Percentiles rank a stretch among this genome's conserved stretches.
Evolutionary conservation across 139 green algal species (phyloP).

Genomic region (Closterium sp.): DNA sequence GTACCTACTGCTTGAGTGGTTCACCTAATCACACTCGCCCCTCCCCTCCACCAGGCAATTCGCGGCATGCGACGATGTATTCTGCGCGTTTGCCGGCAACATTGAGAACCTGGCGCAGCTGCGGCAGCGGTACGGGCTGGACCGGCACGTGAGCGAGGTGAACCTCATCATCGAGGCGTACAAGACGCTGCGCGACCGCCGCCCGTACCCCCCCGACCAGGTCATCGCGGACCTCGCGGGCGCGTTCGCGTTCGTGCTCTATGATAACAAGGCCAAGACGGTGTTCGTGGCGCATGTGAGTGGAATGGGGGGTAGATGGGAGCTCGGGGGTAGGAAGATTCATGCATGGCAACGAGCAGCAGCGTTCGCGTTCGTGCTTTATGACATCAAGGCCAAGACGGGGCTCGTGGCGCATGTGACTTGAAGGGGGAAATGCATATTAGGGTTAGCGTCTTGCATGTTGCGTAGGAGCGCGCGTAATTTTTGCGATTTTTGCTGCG

Average conservation of each 20-base stretch:
- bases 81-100: slow-evolving; percentile 27
- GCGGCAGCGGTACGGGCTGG: slow-evolving; percentile 16
- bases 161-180: slow-evolving; percentile 34
- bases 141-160: not conserved
- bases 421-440: not conserved
- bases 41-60: slow-evolving; percentile 1
- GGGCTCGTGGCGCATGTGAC: slow-evolving; percentile 23
- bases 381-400: slow-evolving; percentile 17
- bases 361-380: slow-evolving; percentile 36
- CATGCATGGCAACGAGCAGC: too few species aligned
- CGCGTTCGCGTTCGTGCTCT: slow-evolving; percentile 34
- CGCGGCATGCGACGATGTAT: slow-evolving; percentile 3
- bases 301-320: not conserved
- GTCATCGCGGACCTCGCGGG: slow-evolving; percentile 17
- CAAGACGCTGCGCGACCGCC: slow-evolving; percentile 20
- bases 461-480: too few species aligned
- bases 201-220: slow-evolving; percentile 17
- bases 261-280: slow-evolving; percentile 18
- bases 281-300: slow-evolving; percentile 27
- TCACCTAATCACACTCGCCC: not conserved
- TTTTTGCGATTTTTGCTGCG: too few species aligned
- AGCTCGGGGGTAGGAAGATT: too few species aligned
- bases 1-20: too few species aligned
- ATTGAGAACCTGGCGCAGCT: slow-evolving; percentile 38
- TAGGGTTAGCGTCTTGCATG: too few species aligned